Evolutionary conservation across 345 rosid genomes (phyloP).

Genomic region (sweet orange (Citrus sinensis)): DNA sequence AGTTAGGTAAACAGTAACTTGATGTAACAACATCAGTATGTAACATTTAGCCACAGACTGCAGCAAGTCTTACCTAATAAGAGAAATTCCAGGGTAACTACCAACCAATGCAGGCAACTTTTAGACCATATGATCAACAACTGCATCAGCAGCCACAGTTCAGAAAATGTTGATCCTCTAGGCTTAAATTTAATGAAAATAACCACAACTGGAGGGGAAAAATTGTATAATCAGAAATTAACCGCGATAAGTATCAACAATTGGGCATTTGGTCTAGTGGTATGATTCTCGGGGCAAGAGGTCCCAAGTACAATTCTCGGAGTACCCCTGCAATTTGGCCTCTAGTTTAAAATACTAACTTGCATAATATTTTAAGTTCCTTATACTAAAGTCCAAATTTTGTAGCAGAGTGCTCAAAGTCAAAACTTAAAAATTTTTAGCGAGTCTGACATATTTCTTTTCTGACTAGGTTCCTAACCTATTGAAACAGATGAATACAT

Average conservation of each 20-base stretch:
- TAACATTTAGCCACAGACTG: not conserved
- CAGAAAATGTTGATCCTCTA: not conserved
- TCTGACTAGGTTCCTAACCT: not conserved
- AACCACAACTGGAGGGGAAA: no score
- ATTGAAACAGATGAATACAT: not conserved
- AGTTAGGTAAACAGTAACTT: no score
- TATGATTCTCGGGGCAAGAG: conserved; percentile 59
- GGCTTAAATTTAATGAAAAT: no score
- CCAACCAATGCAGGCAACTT: no score
- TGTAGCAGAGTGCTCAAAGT: not conserved
- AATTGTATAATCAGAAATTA: no score
- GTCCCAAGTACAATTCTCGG: conserved; percentile 45
- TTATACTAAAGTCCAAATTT: not conserved
- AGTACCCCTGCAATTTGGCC: conserved; percentile 26
- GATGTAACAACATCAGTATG: no score
- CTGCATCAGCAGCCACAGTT: not conserved
- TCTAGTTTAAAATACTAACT: not conserved
- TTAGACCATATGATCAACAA: not conserved
- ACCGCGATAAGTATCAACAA: no score
- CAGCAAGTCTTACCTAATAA: no score
- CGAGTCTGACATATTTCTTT: not conserved
- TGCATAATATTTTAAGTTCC: not conserved
- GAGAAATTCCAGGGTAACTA: no score
- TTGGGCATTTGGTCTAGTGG: conserved; percentile 55
- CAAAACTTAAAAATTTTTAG: not conserved